These are phyloP conservation scores for Boletellus sp. DNA, from an alignment of 1,284 basidiomycete genomes.

Conservation along the genomic window DNA sequence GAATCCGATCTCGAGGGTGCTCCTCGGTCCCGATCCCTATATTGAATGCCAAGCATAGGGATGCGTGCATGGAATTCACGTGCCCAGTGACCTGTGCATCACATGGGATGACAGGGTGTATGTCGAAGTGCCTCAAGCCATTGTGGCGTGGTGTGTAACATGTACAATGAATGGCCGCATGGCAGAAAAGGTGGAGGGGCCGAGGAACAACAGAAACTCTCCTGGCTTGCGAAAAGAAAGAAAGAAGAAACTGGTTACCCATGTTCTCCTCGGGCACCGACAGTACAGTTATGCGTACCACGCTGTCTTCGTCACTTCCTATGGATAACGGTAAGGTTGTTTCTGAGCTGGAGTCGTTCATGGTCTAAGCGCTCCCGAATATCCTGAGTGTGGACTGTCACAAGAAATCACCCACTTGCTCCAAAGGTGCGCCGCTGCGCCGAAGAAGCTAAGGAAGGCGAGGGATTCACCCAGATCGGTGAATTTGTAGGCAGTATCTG, in stretches of 20 bases:
- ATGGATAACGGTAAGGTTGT: background rate
- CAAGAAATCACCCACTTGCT: too few relatives aligned
- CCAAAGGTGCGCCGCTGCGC: too few relatives aligned
- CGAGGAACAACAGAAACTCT: background rate
- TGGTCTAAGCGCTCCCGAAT: slow-evolving; percentile 1
- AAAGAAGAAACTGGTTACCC: too few relatives aligned
- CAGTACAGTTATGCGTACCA: background rate
- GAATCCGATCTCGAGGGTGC: background rate
- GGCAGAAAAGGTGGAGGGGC: background rate
- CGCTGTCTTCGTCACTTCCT: background rate
- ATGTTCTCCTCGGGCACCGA: too few relatives aligned
- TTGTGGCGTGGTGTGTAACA: background rate
- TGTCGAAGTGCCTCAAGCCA: background rate
- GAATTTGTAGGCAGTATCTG: background rate
- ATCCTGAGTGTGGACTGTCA: background rate
- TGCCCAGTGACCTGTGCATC: background rate
- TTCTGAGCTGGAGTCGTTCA: background rate
- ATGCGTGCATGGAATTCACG: background rate
- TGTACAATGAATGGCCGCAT: background rate
- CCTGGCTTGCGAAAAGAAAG: too few relatives aligned
- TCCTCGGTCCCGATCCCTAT: background rate
- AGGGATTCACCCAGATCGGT: background rate
- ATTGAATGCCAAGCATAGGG: background rate
- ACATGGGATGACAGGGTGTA: background rate
- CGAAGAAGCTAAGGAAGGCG: too few relatives aligned